These are phyloP conservation scores for Inosperma sp. DNA, from an alignment of 768 basidiomycete genomes.

Conservation along the genomic window DNA sequence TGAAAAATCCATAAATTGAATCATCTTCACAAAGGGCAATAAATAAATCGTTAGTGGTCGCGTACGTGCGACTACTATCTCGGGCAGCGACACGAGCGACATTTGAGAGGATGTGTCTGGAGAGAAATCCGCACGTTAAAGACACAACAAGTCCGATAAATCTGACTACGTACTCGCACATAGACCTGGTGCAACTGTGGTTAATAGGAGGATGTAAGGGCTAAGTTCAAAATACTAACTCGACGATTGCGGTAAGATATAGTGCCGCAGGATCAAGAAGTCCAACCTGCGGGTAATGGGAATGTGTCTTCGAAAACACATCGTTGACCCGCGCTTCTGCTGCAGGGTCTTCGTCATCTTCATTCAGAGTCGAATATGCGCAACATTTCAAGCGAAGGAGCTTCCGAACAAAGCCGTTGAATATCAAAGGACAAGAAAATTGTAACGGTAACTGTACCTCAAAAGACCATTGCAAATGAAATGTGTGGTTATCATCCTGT, in stretches of 20 bases:
- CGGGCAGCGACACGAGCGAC: conserved; percentile 81
- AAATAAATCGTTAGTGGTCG: conserved; percentile 79
- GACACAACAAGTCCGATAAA: conserved; percentile 7
- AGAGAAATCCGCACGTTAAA: conserved; percentile 13
- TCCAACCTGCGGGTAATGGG: conserved; percentile 46
- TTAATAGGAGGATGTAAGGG: conserved; percentile 22
- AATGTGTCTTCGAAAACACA: conserved; percentile 49
- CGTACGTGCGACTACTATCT: conserved; percentile 74
- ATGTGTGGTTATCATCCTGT: conserved; percentile 53
- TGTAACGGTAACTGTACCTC: conserved; percentile 47
- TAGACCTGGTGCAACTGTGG: conserved; percentile 46
- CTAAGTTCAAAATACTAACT: conserved; percentile 53
- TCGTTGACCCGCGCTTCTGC: conserved; percentile 61
- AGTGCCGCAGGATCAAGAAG: conserved; percentile 78
- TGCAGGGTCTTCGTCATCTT: conserved; percentile 68
- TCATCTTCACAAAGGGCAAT: conserved; percentile 89
- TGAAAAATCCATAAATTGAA: conserved; percentile 78
- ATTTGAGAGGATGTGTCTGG: conserved; percentile 78
- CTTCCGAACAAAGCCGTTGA: conserved; percentile 34
- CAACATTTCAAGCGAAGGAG: conserved; percentile 82
- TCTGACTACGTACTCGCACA: conserved; percentile 71
- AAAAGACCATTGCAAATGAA: conserved; percentile 70
- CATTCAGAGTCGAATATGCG: conserved; percentile 81
- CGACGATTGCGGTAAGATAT: conserved; percentile 88
- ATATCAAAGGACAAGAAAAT: conserved; percentile 7